Evolutionary conservation across 345 rosid genomes (phyloP).

Genomic region (Acer saccharum): DNA sequence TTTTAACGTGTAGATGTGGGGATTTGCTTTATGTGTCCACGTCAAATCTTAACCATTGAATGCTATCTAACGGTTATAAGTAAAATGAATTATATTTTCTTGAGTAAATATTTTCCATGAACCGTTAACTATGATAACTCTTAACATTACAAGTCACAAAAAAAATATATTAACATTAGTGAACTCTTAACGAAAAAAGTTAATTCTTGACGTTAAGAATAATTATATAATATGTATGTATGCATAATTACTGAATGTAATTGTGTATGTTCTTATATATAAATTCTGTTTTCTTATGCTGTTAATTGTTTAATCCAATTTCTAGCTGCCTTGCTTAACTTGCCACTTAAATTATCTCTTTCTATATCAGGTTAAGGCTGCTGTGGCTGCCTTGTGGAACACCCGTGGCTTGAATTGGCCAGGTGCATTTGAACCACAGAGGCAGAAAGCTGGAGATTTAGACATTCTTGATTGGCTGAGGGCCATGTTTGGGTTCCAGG

Average conservation of each 20-base stretch:
- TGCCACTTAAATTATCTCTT: conserved; percentile 22
- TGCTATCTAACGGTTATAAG: background rate
- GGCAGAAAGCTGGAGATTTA: conserved; percentile 81
- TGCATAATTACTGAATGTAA: background rate
- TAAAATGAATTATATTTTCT: too few species aligned
- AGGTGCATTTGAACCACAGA: conserved; percentile 72
- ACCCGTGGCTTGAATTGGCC: conserved; percentile 94
- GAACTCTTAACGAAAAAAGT: too few species aligned
- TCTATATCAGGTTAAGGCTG: conserved; percentile 75
- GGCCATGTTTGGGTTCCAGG: conserved; percentile 99
- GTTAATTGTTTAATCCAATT: background rate
- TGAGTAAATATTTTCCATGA: background rate
- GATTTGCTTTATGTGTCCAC: too few species aligned
- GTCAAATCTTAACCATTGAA: background rate
- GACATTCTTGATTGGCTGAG: conserved; percentile 97
- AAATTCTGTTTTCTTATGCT: background rate
- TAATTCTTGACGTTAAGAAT: too few species aligned
- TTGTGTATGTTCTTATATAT: background rate
- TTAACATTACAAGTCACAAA: too few species aligned
- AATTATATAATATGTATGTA: background rate
- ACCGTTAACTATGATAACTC: background rate
- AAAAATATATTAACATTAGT: too few species aligned
- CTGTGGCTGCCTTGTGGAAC: conserved; percentile 88
- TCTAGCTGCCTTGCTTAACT: conserved; percentile 11
- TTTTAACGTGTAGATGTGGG: background rate